A percentile compares a stretch with the other conserved stretches of the same genome.
Conservation (phyloP, 352 stramenopile genomes). For the Globisporangium parvum region DNA sequence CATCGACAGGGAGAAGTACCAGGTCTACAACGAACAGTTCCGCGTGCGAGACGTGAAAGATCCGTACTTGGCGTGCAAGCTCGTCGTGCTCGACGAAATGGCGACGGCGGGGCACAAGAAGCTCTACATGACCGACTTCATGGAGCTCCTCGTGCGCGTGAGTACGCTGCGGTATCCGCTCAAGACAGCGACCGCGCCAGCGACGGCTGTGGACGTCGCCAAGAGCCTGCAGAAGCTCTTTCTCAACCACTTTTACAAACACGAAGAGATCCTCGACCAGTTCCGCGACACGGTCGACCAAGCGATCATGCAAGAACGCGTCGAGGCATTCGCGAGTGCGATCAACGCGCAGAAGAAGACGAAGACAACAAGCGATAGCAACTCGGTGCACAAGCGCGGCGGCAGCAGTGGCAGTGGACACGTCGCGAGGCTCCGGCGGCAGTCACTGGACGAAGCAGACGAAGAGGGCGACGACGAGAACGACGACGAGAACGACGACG, state of each 20-base stretch:
- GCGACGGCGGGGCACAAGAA: slow-evolving; percentile 63
- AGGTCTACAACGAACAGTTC: slow-evolving; percentile 61
- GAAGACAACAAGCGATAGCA: neutral
- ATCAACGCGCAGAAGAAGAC: slow-evolving; percentile 29
- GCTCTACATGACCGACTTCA: slow-evolving; percentile 70
- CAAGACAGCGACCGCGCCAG: slow-evolving; percentile 10
- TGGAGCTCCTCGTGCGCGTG: slow-evolving; percentile 66
- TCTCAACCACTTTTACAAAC: slow-evolving; percentile 57
- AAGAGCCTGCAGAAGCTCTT: slow-evolving; percentile 58
- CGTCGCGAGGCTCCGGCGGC: neutral
- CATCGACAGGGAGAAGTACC: slow-evolving; percentile 42
- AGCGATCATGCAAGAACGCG: slow-evolving; percentile 44
- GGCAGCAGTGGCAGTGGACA: slow-evolving; percentile 2
- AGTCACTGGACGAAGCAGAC: neutral
- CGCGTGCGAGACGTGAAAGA: slow-evolving; percentile 62
- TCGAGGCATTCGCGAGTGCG: slow-evolving; percentile 51
- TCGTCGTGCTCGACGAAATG: slow-evolving; percentile 75
- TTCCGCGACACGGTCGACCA: slow-evolving; percentile 56
- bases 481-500: neutral
- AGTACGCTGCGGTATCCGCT: slow-evolving; percentile 54
- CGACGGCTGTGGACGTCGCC: slow-evolving; percentile 32
- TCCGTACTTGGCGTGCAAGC: slow-evolving; percentile 63
- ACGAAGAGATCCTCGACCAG: slow-evolving; percentile 53
- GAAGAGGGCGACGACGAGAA: neutral
- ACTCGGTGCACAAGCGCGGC: neutral